Evolutionary conservation across 495 filamentous ascomycete species (phyloP), one percentile per base, ranked within the genome.

Genomic region (Talaromyces thailandensis): DNA sequence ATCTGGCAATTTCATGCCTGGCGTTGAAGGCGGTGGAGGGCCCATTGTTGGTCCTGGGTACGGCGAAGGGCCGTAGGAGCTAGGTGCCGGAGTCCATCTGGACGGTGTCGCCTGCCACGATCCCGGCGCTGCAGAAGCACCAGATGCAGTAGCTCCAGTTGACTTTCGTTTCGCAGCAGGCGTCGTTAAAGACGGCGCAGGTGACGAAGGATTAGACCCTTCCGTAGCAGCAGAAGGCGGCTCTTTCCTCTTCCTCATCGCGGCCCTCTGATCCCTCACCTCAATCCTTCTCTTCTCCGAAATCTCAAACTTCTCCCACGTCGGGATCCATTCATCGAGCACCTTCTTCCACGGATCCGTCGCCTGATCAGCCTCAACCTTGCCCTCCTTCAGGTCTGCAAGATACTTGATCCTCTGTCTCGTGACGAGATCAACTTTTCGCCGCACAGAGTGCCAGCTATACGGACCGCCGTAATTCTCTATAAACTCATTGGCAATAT

Each of bases 361-460:
- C 60, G 76, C 74, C 12, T 69, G 37, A 48, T 76, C 75, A 25
- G 73, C 66, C 61, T 57, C 68, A 35, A 57, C 23, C 52, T 28
- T 66, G 58, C 63, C 62, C 6, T 73, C 68, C 56, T 68, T 67
- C 62, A 73, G 72, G 23, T 77, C 76, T 2, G 77, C 71, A 0
- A 78, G 67, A 52, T 71, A 74, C 62, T 78, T 75, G 63, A 76
- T 73, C 9, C 77, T 69, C 66, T 76, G 75, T 48, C 76, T 79
- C 31, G 77, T 78, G 6, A 77, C 73, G 24, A 74, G 51, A 62
- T 79, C 77, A 2, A 79, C 77, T 64, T 78, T 79, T 28, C 77
- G 69, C 6, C 77, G 77, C 16, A 79, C 77, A 16, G 76, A 78
- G 23, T 79, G 76, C 77, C 77, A 79, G 16, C 73, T 76, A 64